phyloP scores from a whole-genome alignment of 2,329 filamentous ascomycete genomes.

The Cryphonectria radicalis region DNA sequence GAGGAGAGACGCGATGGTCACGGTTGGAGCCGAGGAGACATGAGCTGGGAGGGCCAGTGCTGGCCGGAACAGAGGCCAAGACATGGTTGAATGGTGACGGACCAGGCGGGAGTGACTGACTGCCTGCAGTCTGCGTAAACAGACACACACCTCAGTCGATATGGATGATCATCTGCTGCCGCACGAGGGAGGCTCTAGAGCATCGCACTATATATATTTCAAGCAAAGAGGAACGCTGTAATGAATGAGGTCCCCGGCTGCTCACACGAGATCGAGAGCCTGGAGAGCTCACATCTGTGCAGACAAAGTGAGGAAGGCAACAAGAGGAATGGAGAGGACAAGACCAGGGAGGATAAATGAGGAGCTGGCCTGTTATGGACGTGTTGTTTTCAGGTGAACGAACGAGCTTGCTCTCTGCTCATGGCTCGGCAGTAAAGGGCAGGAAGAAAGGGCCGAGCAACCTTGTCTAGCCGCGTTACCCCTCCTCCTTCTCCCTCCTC shows the following conservation, averaged over 20 bases:
- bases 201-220: background rate
- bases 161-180: slow-evolving; percentile 22
- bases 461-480: slow-evolving; percentile 7
- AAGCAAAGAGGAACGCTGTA: background rate
- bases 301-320: background rate
- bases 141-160: slow-evolving; percentile 13
- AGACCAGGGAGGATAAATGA: slow-evolving; percentile 1
- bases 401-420: background rate
- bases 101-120: slow-evolving; percentile 1
- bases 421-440: slow-evolving; percentile 19
- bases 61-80: slow-evolving; percentile 33
- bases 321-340: background rate
- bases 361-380: slow-evolving; percentile 16
- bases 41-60: slow-evolving; percentile 30
- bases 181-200: background rate
- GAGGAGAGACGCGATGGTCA: slow-evolving; percentile 28
- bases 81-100: slow-evolving; percentile 22
- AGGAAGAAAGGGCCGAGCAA: slow-evolving; percentile 26
- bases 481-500: background rate
- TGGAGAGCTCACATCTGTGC: slow-evolving; percentile 15
- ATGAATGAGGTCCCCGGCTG: background rate
- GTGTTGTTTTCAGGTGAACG: background rate
- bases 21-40: slow-evolving; percentile 17
- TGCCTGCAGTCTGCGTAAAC: slow-evolving; percentile 26
- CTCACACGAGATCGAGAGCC: slow-evolving; percentile 4